Percentiles rank a stretch among this genome's conserved stretches.
Conservation (phyloP, 345 rosid species). For the Salix udensis region DNA sequence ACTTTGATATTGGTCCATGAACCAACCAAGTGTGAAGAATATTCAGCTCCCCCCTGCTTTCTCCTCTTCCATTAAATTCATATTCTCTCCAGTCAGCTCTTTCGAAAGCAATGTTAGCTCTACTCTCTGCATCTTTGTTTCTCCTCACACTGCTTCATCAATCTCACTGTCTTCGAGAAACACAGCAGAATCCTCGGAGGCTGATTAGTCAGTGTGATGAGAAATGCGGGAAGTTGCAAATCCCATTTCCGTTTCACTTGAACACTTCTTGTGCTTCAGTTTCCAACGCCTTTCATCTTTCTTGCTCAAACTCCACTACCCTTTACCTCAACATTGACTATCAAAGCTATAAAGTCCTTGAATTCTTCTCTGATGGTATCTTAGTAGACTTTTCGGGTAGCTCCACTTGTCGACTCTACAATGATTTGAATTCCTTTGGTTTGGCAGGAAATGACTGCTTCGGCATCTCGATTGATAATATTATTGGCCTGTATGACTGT, state of each 20-base stretch:
- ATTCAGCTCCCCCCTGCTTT: background rate
- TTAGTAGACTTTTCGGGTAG: constrained; percentile 61
- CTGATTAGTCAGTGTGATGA: constrained; percentile 32
- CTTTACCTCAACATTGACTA: constrained; percentile 50
- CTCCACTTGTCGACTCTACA: constrained; percentile 61
- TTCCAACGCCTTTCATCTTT: constrained; percentile 43
- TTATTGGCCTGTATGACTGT: constrained; percentile 71
- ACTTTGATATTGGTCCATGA: background rate
- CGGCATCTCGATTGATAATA: constrained; percentile 60
- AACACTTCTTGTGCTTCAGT: constrained; percentile 39
- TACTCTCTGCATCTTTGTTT: constrained; percentile 29
- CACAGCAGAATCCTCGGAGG: background rate
- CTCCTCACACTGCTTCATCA: constrained; percentile 34
- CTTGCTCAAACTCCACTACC: constrained; percentile 59
- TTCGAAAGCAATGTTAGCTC: constrained; percentile 33
- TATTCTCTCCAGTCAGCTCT: constrained; percentile 13
- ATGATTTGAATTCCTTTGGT: constrained; percentile 54
- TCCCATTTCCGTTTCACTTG: constrained; percentile 67
- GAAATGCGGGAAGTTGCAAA: constrained; percentile 48
- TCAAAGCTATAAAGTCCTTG: constrained; percentile 45
- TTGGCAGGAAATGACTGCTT: constrained; percentile 44
- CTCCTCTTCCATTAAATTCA: background rate
- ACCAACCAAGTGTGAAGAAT: background rate
- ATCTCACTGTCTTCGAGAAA: constrained; percentile 22
- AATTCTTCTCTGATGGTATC: constrained; percentile 65